Conservation (phyloP, 1,284 basidiomycete genomes). For the Ustilago cynodontis region DNA sequence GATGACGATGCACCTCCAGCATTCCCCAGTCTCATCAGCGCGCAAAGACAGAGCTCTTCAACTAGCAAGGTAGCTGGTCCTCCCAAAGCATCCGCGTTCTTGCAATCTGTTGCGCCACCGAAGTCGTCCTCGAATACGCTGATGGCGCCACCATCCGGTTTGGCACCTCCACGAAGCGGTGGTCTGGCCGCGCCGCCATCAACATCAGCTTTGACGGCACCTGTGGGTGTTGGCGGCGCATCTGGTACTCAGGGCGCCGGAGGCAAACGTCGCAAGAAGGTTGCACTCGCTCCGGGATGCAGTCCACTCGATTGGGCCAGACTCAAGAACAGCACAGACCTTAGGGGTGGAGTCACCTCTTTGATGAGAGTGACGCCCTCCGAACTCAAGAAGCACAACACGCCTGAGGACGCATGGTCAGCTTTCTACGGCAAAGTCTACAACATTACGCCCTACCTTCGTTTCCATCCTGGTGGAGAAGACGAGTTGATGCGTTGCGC, state of each 20-base stretch:
- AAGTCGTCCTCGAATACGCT: slow-evolving; percentile 11
- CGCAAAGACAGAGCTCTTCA: slow-evolving; percentile 75
- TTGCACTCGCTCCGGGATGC: slow-evolving; percentile 89
- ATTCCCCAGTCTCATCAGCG: slow-evolving; percentile 84
- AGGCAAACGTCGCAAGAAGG: slow-evolving; percentile 74
- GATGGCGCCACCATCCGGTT: slow-evolving; percentile 46
- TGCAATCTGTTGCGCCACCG: slow-evolving; percentile 40
- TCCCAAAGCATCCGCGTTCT: slow-evolving; percentile 19
- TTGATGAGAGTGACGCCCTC: slow-evolving; percentile 82
- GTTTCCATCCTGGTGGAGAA: slow-evolving; percentile 94
- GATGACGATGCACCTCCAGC: slow-evolving; percentile 81
- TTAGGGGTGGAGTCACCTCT: slow-evolving; percentile 54
- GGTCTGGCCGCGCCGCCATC: slow-evolving; percentile 56
- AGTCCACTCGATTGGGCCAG: slow-evolving; percentile 95
- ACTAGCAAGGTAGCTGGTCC: slow-evolving; percentile 42
- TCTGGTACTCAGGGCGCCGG: slow-evolving; percentile 28
- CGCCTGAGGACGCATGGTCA: slow-evolving; percentile 90
- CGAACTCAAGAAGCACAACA: slow-evolving; percentile 85
- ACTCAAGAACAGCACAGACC: slow-evolving; percentile 76
- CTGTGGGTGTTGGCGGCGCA: slow-evolving; percentile 56
- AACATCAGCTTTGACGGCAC: slow-evolving; percentile 53
- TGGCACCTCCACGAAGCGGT: slow-evolving; percentile 43
- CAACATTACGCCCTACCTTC: slow-evolving; percentile 91
- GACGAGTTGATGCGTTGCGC: slow-evolving; percentile 95
- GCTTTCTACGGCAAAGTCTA: slow-evolving; percentile 94